Base-by-base conservation (phyloP, 495 filamentous ascomycete genomes). In the Aspergillus mulundensis region DNA sequence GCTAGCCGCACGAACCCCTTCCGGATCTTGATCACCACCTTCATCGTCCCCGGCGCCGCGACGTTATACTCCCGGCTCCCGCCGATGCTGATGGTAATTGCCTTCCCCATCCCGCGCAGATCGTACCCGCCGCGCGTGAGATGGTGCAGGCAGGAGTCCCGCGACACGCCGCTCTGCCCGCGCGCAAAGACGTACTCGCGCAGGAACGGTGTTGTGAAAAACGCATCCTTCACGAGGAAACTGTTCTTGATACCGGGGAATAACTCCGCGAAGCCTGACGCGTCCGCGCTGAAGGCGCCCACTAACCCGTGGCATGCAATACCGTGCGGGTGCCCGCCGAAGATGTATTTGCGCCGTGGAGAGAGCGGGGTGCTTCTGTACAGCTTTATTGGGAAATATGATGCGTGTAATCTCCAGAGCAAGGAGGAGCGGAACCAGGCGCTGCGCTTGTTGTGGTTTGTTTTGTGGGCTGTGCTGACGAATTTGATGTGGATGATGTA, bases 281-380 rank as follows among this genome's bases (percentile, higher is more conserved):
- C 85, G 57, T 95, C 89, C 1, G 90, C 91, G 19, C 75, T 85
- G 59, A 96, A 91, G 5, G 88, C 84, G 2, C 84, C 87, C 63
- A 87, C 87, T 4, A 90, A 88, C 20, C 90, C 90, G 54, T 92
- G 86, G 18, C 84, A 86, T 60, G 93, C 91, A 67, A 95, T 90
- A 43, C 90, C 90, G 67, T 95, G 90, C 0, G 90, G 90, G 66
- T 93, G 90, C 64, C 93, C 93, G 30, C 90, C 90, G 66, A 95
- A 91, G 60, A 95, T 88, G 74, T 95, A 95, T 68, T 92, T 92
- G 53, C 86, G 76, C 5, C 81, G 84, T 0, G 88, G 77, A 7
- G 86, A 81, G 4, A 95, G 83, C 1, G 53, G 32, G 5, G 47
- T 32, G 0, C 56, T 50, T 7, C 64, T 58, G 34, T 64, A 61